phyloP scores from a whole-genome alignment of 306 rosid genomes.

The Cucumis cinereus region DNA sequence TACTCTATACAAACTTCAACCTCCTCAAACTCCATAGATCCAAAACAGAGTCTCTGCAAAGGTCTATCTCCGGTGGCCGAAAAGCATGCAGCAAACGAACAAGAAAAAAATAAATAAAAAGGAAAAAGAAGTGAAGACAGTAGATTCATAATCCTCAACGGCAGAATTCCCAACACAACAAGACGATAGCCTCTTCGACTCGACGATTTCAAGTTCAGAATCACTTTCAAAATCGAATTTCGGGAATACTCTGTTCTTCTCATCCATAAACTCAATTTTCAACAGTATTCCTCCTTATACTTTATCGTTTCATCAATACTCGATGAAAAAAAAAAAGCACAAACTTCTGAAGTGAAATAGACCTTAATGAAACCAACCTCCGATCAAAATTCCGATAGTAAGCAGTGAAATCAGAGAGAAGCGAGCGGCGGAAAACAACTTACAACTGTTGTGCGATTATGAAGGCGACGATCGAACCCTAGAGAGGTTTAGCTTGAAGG shows the following conservation, averaged over 20 bases:
- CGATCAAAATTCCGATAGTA: neutral
- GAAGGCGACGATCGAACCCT: neutral
- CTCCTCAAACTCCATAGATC: neutral
- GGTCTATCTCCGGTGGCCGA: neutral
- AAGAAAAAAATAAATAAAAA: neutral
- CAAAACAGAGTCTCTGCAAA: neutral
- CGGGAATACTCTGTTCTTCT: neutral
- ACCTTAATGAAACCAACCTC: neutral
- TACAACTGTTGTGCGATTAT: neutral
- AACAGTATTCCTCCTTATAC: neutral
- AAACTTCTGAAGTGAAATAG: neutral
- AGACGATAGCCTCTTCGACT: constrained; percentile 1
- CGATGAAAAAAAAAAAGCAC: neutral
- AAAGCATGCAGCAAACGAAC: constrained; percentile 15
- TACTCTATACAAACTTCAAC: neutral
- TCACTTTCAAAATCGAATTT: constrained; percentile 2
- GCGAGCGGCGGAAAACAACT: neutral
- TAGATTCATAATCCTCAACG: neutral
- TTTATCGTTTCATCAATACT: neutral
- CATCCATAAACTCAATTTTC: constrained; percentile 12
- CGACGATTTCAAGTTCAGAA: constrained; percentile 12
- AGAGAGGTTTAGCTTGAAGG: constrained; percentile 4
- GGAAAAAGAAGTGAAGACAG: neutral
- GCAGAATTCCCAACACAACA: neutral
- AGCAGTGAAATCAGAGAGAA: neutral